Conservation (phyloP, 2,329 filamentous ascomycete species). For the Clarireedia homoeocarpa region DNA sequence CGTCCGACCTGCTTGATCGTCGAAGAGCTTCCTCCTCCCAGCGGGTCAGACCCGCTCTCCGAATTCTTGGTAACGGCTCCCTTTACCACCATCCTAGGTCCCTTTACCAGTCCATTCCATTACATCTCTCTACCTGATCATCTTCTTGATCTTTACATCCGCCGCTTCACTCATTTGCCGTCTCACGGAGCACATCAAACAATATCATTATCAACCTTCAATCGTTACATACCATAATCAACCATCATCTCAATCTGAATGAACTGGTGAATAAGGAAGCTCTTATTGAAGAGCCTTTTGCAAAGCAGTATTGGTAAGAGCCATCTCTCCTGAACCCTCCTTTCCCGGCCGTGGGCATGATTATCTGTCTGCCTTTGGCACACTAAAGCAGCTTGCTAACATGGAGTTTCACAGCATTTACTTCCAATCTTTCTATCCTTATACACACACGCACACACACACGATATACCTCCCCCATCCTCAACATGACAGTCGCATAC, state of each 20-base stretch:
- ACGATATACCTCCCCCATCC: constrained; percentile 3
- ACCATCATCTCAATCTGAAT: constrained; percentile 23
- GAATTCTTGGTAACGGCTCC: constrained; percentile 21
- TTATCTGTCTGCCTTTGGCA: not conserved
- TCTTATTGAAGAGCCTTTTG: constrained; percentile 27
- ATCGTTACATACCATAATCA: constrained; percentile 10
- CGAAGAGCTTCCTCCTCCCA: constrained; percentile 7
- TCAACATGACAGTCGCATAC: constrained; percentile 67
- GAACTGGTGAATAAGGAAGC: constrained; percentile 26
- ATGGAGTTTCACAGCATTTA: constrained; percentile 12
- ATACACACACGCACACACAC: not conserved
- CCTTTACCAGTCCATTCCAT: constrained; percentile 15
- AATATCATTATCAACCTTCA: constrained; percentile 8
- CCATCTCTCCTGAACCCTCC: not conserved
- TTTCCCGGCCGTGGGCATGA: not conserved
- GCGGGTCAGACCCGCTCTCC: constrained; percentile 24
- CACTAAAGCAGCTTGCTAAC: constrained; percentile 1
- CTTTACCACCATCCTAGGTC: constrained; percentile 10
- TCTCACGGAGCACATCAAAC: constrained; percentile 9
- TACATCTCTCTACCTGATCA: constrained; percentile 14
- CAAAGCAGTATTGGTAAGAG: constrained; percentile 11
- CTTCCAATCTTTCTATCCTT: constrained; percentile 4
- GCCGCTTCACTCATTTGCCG: constrained; percentile 15
- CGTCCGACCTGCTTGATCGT: constrained; percentile 5
- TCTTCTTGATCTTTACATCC: constrained; percentile 11